phyloP scores from a whole-genome alignment of 768 basidiomycete genomes.

The Termitomyces sp. region DNA sequence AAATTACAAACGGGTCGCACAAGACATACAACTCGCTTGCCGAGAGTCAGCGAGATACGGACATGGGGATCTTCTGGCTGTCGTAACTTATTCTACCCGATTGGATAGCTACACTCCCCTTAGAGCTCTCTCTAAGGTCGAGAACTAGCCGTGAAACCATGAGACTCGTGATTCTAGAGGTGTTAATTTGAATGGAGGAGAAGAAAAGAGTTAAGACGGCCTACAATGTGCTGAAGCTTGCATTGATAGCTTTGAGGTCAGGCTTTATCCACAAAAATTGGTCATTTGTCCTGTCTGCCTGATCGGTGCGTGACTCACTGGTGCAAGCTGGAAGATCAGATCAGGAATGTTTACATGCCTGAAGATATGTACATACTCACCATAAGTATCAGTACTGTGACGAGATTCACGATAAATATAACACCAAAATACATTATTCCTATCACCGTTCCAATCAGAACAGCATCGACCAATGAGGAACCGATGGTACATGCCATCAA shows the following conservation, averaged over 20 bases:
- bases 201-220: background rate
- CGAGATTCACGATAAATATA: constrained; percentile 1
- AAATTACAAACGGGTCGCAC: background rate
- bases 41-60: background rate
- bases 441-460: background rate
- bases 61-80: background rate
- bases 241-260: constrained; percentile 30
- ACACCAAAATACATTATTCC: constrained; percentile 3
- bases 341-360: background rate
- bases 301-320: background rate
- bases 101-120: background rate
- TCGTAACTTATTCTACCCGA: background rate
- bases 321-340: background rate
- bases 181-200: background rate
- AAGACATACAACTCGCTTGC: background rate
- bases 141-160: constrained; percentile 34
- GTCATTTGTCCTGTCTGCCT: background rate
- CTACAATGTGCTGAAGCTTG: constrained; percentile 31
- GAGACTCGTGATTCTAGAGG: constrained; percentile 21
- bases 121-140: constrained; percentile 18
- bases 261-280: constrained; percentile 13
- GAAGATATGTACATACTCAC: background rate
- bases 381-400: constrained; percentile 2
- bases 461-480: background rate
- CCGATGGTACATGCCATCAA: background rate